These are phyloP conservation scores for Solanum appendiculatum DNA, from an alignment of 257 asterid species.

Conservation along the genomic window DNA sequence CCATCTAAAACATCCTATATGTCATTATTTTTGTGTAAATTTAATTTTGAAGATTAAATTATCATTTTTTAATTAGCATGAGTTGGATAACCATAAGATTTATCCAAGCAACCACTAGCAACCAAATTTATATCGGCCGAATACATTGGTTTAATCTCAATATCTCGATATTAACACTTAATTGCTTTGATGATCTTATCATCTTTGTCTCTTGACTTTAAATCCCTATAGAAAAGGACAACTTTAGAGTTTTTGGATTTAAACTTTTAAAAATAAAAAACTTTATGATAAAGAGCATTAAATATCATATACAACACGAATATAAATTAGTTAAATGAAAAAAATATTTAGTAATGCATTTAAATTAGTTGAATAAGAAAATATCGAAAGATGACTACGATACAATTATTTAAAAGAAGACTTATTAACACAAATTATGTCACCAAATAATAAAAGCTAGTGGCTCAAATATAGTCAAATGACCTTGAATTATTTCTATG, in stretches of 20 bases:
- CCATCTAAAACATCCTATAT: neutral
- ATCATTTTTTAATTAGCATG: neutral
- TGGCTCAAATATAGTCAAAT: neutral
- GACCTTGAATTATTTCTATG: neutral
- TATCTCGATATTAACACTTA: neutral
- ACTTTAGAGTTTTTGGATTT: neutral
- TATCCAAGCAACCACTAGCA: neutral
- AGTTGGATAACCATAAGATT: neutral
- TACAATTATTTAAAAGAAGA: neutral
- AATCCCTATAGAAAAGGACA: neutral
- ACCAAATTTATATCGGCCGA: neutral
- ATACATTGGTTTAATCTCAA: neutral
- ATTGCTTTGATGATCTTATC: neutral
- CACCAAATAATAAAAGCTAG: neutral
- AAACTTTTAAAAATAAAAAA: neutral
- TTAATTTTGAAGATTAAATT: neutral
- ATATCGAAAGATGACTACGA: neutral
- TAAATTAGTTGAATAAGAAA: too few relatives aligned
- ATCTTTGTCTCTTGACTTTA: neutral
- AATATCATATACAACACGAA: too few relatives aligned
- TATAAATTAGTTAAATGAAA: neutral
- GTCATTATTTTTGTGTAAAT: neutral
- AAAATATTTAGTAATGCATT: too few relatives aligned
- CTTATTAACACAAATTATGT: neutral
- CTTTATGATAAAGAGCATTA: neutral